Conservation (phyloP, 2,329 filamentous ascomycete species). For the Trichophyton benhamiae region DNA sequence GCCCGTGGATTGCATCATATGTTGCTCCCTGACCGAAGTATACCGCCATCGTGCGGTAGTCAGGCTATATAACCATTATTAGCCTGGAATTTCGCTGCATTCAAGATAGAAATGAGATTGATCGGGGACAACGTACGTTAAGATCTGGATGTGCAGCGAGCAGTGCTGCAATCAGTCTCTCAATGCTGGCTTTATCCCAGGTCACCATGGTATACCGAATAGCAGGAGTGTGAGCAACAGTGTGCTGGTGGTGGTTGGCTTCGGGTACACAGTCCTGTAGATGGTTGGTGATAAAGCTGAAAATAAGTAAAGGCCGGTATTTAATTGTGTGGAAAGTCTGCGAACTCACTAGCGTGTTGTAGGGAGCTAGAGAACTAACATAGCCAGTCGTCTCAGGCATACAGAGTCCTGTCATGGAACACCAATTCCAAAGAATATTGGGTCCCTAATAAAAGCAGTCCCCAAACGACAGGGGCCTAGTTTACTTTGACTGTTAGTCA, state of each 20-base stretch:
- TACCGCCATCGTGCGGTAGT: slow-evolving; percentile 33
- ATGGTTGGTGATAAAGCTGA: not conserved
- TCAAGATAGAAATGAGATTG: not conserved
- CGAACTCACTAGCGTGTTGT: not conserved
- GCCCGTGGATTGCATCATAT: slow-evolving; percentile 38
- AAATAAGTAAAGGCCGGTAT: not conserved
- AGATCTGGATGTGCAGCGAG: slow-evolving; percentile 20
- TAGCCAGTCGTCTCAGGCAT: not conserved
- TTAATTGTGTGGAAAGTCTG: not conserved
- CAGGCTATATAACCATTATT: slow-evolving; percentile 25
- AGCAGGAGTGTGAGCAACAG: no score
- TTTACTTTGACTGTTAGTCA: no score
- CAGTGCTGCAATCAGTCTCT: slow-evolving; percentile 20
- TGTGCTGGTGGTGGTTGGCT: no score
- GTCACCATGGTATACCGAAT: slow-evolving; percentile 14
- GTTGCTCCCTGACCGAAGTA: slow-evolving; percentile 37
- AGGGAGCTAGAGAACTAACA: not conserved
- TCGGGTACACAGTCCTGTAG: no score
- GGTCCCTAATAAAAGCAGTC: no score
- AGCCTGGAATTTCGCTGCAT: not conserved
- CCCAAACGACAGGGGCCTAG: no score
- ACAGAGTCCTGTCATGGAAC: not conserved
- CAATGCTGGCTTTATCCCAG: slow-evolving; percentile 18
- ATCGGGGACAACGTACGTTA: slow-evolving; percentile 13
- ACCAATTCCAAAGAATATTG: not conserved